Evolutionary conservation across 257 asterid genomes (phyloP).

Genomic region (Ilex aquifolium): DNA sequence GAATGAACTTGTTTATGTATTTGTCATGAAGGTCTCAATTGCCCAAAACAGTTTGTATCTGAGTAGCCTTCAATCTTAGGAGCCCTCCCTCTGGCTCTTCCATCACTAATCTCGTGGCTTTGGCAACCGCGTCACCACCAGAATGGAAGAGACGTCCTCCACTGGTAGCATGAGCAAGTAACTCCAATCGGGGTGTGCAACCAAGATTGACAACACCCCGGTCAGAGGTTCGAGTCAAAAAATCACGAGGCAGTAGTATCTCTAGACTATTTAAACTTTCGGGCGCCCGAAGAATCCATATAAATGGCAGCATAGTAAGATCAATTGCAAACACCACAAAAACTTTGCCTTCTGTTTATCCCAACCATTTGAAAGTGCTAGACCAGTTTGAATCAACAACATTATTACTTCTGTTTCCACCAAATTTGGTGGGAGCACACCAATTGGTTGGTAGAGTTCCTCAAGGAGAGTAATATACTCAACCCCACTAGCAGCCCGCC

Average conservation of each 20-base stretch:
- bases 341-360: constrained; percentile 29
- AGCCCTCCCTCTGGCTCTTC: constrained; percentile 22
- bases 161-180: constrained; percentile 38
- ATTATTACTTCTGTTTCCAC: neutral
- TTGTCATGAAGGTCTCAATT: constrained; percentile 24
- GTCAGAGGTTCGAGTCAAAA: constrained; percentile 16
- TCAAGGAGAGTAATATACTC: constrained; percentile 20
- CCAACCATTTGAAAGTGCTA: constrained; percentile 27
- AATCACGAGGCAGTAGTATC: constrained; percentile 29
- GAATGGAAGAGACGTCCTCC: constrained; percentile 47
- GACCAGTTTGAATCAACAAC: constrained; percentile 12
- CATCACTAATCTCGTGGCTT: constrained; percentile 29
- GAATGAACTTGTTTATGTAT: constrained; percentile 34
- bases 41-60: constrained; percentile 22
- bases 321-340: constrained; percentile 30
- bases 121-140: constrained; percentile 35
- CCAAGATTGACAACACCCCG: constrained; percentile 30
- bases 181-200: constrained; percentile 40
- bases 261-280: constrained; percentile 10
- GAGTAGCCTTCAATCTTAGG: constrained; percentile 25
- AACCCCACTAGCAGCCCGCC: too few species aligned
- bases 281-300: constrained; percentile 42
- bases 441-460: constrained; percentile 27
- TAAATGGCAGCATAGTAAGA: constrained; percentile 33
- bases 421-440: constrained; percentile 27